Conservation (phyloP, 2,329 filamentous ascomycete species). For the Aplosporella prunicola region DNA sequence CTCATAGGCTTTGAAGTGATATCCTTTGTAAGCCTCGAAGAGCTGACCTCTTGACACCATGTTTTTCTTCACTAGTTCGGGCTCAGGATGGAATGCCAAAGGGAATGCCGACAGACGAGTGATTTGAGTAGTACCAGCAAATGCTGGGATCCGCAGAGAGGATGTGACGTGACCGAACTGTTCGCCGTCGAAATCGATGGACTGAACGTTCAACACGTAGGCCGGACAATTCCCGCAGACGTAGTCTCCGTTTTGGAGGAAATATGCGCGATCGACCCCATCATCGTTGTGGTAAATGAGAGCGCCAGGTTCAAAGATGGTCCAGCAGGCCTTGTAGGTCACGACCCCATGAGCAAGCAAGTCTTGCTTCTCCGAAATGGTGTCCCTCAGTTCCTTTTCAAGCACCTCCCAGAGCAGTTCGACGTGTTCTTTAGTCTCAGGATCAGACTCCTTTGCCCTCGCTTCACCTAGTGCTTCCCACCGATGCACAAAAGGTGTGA, state of each 20-base stretch:
- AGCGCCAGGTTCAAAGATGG: constrained; percentile 16
- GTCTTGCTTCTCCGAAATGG: constrained; percentile 14
- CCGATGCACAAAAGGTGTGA: constrained; percentile 27
- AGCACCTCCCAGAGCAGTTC: constrained; percentile 18
- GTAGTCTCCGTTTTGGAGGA: constrained; percentile 11
- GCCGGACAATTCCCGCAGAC: constrained; percentile 11
- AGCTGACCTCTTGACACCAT: constrained; percentile 34
- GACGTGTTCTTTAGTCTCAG: constrained; percentile 19
- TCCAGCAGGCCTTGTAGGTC: constrained; percentile 14
- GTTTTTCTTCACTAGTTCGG: constrained; percentile 23
- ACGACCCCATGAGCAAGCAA: constrained; percentile 15
- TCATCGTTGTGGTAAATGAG: constrained; percentile 13
- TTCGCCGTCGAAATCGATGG: constrained; percentile 21
- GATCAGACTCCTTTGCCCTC: constrained; percentile 19
- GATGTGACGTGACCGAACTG: constrained; percentile 17
- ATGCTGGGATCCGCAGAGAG: constrained; percentile 13
- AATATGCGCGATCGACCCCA: constrained; percentile 14
- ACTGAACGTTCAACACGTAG: constrained; percentile 14
- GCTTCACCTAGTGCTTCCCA: constrained; percentile 22
- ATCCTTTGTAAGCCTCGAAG: constrained; percentile 35
- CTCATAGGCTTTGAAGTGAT: constrained; percentile 15
- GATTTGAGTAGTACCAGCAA: constrained; percentile 31
- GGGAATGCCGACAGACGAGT: constrained; percentile 30
- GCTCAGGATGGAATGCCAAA: constrained; percentile 28
- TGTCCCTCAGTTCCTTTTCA: constrained; percentile 11